phyloP scores from a whole-genome alignment of 2,329 filamentous ascomycete genomes.

The Pseudovirgaria hyperparasitica region DNA sequence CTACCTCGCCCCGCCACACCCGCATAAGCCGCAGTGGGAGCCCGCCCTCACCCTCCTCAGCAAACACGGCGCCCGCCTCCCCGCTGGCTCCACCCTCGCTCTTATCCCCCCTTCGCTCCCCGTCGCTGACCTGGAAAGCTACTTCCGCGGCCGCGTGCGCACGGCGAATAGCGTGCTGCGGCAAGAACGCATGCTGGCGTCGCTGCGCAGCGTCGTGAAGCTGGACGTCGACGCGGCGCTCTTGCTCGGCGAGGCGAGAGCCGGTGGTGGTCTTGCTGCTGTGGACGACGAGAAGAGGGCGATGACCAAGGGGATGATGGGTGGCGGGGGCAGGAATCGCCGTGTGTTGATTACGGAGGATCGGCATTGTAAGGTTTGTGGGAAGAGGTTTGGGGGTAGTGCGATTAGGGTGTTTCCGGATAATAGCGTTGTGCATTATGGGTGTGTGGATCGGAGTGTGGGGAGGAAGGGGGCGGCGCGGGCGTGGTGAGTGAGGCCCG shows the following conservation, averaged over 20 bases:
- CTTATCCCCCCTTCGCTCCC: constrained; percentile 74
- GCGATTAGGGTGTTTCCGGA: constrained; percentile 85
- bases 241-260: constrained; percentile 57
- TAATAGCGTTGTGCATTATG: constrained; percentile 36
- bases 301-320: constrained; percentile 38
- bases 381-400: constrained; percentile 82
- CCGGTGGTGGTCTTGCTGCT: constrained; percentile 39
- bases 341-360: constrained; percentile 80
- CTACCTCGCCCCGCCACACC: constrained; percentile 69
- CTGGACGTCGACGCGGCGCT: constrained; percentile 64
- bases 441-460: constrained; percentile 27
- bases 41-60: constrained; percentile 82
- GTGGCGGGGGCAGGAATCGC: constrained; percentile 41
- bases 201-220: constrained; percentile 64
- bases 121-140: constrained; percentile 68
- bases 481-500: not conserved
- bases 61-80: constrained; percentile 81
- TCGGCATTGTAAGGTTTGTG: constrained; percentile 78
- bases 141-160: constrained; percentile 84
- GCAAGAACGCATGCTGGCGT: constrained; percentile 64
- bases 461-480: constrained; percentile 9
- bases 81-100: constrained; percentile 71
- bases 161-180: constrained; percentile 72
- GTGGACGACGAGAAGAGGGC: constrained; percentile 54
- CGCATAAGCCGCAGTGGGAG: constrained; percentile 57